These are phyloP conservation scores for Penicillium coffeae DNA, from an alignment of 495 filamentous ascomycete genomes.

Conservation along the genomic window DNA sequence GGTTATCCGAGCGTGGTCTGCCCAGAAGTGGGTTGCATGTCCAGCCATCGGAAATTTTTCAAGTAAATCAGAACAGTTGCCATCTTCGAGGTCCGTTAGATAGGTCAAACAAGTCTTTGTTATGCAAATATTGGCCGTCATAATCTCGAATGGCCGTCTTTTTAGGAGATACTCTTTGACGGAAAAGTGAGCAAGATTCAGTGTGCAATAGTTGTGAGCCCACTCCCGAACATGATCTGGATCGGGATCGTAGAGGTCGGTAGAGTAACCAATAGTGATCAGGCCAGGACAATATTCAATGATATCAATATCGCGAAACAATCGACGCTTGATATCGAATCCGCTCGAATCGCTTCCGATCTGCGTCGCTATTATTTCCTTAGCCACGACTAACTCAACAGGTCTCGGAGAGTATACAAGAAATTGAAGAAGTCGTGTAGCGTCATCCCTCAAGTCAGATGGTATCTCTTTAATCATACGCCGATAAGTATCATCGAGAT, in stretches of 20 bases:
- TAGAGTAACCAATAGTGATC: conserved; percentile 7
- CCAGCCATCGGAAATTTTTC: conserved; percentile 19
- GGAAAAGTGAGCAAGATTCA: conserved; percentile 27
- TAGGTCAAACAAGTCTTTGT: conserved; percentile 24
- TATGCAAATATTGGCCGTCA: conserved; percentile 17
- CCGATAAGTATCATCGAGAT: conserved; percentile 36
- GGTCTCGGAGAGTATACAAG: conserved; percentile 19
- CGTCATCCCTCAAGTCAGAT: conserved; percentile 8
- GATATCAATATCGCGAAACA: conserved; percentile 17
- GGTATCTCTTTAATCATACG: conserved; percentile 32
- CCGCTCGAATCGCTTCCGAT: conserved; percentile 4
- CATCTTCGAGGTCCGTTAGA: conserved; percentile 18
- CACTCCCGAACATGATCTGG: no score
- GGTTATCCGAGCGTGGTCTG: conserved; percentile 14
- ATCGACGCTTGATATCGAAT: conserved; percentile 15
- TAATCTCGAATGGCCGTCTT: conserved; percentile 8
- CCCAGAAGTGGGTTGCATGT: conserved; percentile 15
- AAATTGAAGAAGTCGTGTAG: conserved; percentile 23
- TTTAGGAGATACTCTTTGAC: conserved; percentile 27
- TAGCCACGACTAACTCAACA: conserved; percentile 15
- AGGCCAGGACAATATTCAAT: conserved; percentile 17
- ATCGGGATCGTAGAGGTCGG: no score
- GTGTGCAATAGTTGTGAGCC: no score
- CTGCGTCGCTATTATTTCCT: conserved; percentile 22
- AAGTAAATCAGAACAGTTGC: not conserved